phyloP scores from a whole-genome alignment of 2,329 filamentous ascomycete genomes.

The Elsinoe arachidis region DNA sequence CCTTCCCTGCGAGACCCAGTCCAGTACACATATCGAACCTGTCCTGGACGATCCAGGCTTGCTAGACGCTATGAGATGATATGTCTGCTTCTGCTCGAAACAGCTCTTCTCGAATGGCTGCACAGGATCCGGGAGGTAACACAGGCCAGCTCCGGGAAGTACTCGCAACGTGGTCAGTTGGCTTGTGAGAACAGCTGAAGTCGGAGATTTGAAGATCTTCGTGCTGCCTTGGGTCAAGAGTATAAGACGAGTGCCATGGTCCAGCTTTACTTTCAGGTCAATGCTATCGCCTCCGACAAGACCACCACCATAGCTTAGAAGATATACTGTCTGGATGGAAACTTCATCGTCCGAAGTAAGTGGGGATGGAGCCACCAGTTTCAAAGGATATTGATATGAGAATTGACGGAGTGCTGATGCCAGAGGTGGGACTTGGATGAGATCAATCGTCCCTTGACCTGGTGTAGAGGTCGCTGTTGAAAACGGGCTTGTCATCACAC shows the following conservation, averaged over 20 bases:
- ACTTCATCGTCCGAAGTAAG: constrained; percentile 32
- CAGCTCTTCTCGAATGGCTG: constrained; percentile 80
- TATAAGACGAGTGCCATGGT: constrained; percentile 55
- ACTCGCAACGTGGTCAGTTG: constrained; percentile 40
- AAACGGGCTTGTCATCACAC: constrained; percentile 56
- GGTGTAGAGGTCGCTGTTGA: constrained; percentile 62
- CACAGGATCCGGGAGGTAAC: constrained; percentile 78
- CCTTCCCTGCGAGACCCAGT: constrained; percentile 90
- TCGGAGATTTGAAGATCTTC: constrained; percentile 81
- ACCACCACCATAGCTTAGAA: constrained; percentile 90
- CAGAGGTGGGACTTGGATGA: constrained; percentile 61
- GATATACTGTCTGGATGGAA: constrained; percentile 62
- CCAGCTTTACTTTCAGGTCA: constrained; percentile 60
- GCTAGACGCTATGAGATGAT: constrained; percentile 37
- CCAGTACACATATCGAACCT: constrained; percentile 65
- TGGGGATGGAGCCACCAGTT: constrained; percentile 75
- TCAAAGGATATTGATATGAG: constrained; percentile 88
- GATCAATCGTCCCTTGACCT: constrained; percentile 69
- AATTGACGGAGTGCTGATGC: constrained; percentile 64
- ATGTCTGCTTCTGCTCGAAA: constrained; percentile 77
- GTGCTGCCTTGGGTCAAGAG: constrained; percentile 66
- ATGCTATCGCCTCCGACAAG: constrained; percentile 82
- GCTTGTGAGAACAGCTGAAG: constrained; percentile 30
- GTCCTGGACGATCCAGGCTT: constrained; percentile 26
- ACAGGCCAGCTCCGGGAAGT: constrained; percentile 42